Percentiles rank a stretch among this genome's conserved stretches.
These are phyloP conservation scores for Liquidambar formosana DNA, from an alignment of 164 flowering plant species.

Conservation along the genomic window DNA sequence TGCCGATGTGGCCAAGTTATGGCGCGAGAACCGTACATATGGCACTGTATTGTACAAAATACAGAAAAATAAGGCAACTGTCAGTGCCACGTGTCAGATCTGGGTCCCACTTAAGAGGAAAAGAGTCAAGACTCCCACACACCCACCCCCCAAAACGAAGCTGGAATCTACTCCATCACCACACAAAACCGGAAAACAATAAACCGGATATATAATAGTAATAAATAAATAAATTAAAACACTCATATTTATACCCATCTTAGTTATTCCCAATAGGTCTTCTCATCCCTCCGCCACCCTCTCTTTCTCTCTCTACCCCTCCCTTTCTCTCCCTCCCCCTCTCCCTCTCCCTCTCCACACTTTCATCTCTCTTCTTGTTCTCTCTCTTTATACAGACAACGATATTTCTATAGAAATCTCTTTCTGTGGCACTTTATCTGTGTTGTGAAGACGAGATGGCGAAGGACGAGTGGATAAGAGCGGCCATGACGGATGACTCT, in stretches of 20 bases:
- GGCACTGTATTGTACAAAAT: no score
- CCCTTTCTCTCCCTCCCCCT: background rate
- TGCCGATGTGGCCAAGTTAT: no score
- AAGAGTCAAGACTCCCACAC: no score
- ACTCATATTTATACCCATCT: background rate
- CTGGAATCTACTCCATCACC: constrained; percentile 20
- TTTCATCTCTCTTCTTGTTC: background rate
- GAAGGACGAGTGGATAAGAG: constrained; percentile 47
- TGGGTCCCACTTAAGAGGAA: no score
- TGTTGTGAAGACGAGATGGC: background rate
- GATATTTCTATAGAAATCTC: background rate
- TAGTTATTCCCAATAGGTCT: background rate
- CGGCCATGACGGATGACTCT: constrained; percentile 49
- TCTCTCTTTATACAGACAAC: background rate
- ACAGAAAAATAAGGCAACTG: no score
- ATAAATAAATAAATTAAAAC: background rate
- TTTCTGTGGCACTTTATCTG: background rate
- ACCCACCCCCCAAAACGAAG: background rate
- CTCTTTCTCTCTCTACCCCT: background rate
- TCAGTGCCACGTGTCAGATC: no score
- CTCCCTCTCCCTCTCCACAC: background rate
- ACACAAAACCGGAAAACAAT: background rate
- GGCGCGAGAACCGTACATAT: no score
- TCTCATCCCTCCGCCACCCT: constrained; percentile 5
- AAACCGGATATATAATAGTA: background rate